Evolutionary conservation across 2,329 filamentous ascomycete genomes (phyloP), one percentile per base, ranked within the genome.

Genomic region (Dactylellina haptotyla): DNA sequence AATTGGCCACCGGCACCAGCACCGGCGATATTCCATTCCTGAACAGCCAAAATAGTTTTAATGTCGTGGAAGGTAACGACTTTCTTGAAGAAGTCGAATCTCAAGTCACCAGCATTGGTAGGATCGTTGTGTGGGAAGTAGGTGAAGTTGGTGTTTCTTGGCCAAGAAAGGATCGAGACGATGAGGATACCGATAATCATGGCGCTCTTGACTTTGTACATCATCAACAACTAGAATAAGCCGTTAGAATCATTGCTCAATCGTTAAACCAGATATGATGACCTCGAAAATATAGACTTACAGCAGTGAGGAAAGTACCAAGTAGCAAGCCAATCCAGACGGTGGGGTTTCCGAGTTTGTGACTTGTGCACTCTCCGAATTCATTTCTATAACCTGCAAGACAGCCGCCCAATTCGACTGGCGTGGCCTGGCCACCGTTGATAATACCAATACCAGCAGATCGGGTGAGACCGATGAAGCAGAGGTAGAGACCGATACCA

Each of bases 291-390:
- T 39, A 54, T 1, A 54, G n/a, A 62, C 69, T 73, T 73, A 95
- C 82, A 30, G 89, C 89, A 0, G 92, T 96, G 53, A 96, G 82
- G 75, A 96, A 85, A 72, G 92, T 91, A 45, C 92, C 91, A 77
- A 90, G 91, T 83, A 96, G 95, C 77, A 96, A 93, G 37, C 92
- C 92, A 57, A 96, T 85, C 92, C 92, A 96, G 86, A 96, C 87
- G 23, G 89, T 87, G 0, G 92, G 90, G 78, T 86, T 91, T 73
- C 91, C 87, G 91, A 96, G 94, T 84, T 93, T 93, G 62, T 86
- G 83, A 18, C 83, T 83, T 54, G 83, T 78, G 75, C 87, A 89
- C 76, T 84, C 82, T 1, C 81, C 83, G 3, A 78, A 75, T 1
- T 76, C 67, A 65, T 86, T 80, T 18, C 87, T 81, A 54, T 84